phyloP scores from a whole-genome alignment of 2,329 filamentous ascomycete species.

The Eurotiales sp. region DNA sequence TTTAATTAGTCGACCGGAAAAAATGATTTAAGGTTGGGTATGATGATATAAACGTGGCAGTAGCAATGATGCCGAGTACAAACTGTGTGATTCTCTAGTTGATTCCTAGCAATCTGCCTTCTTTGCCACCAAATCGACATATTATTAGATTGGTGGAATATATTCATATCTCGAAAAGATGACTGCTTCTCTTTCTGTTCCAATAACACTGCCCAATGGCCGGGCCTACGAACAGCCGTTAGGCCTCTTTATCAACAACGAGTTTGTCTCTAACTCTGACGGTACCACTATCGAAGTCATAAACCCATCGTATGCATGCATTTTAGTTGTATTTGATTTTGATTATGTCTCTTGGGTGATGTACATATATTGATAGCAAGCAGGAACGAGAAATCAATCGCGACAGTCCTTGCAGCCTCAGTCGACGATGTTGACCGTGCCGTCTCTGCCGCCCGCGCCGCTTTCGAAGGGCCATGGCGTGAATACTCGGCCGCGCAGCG shows the following conservation, averaged over 20 bases:
- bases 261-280: constrained; percentile 38
- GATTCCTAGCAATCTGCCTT: too few species aligned
- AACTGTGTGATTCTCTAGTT: too few species aligned
- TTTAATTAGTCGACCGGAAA: too few species aligned
- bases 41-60: too few species aligned
- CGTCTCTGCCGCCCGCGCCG: constrained; percentile 63
- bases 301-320: constrained; percentile 30
- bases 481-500: constrained; percentile 46
- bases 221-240: constrained; percentile 35
- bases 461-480: constrained; percentile 66
- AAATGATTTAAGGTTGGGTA: too few species aligned
- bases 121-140: too few species aligned
- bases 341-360: neutral
- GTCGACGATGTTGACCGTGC: constrained; percentile 64
- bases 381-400: constrained; percentile 62
- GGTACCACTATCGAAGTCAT: constrained; percentile 36
- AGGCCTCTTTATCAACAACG: constrained; percentile 44
- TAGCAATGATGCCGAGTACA: too few species aligned
- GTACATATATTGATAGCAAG: neutral
- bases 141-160: too few species aligned
- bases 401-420: constrained; percentile 63
- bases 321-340: too few species aligned
- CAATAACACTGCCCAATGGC: constrained; percentile 28
- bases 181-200: too few species aligned
- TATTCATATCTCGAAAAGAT: too few species aligned